Conservation (phyloP, 768 basidiomycete species). For the Russula vinacea region DNA sequence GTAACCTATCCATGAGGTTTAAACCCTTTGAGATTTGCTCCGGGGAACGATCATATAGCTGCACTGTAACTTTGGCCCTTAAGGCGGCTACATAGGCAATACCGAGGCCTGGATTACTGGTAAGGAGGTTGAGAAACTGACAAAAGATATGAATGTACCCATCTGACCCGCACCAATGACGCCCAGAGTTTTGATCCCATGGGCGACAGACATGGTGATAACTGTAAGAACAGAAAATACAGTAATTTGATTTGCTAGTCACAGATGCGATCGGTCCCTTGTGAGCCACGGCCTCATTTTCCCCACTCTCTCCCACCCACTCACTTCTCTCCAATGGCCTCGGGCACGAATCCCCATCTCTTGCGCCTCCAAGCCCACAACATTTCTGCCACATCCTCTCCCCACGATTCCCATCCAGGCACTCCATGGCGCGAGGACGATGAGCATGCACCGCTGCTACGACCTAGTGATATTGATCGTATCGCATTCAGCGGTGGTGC, state of each 20-base stretch:
- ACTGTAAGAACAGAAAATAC: not conserved
- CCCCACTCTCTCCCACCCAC: too few relatives aligned
- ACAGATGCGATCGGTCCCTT: not conserved
- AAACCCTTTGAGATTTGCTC: constrained; percentile 74
- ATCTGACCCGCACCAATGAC: constrained; percentile 84
- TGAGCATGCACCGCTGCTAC: constrained; percentile 20
- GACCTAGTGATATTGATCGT: constrained; percentile 21
- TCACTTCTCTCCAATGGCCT: constrained; percentile 5
- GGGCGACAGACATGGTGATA: constrained; percentile 53
- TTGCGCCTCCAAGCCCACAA: not conserved
- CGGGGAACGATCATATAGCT: constrained; percentile 76
- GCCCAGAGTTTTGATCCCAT: constrained; percentile 72
- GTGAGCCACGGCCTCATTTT: not conserved
- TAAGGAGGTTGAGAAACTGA: not conserved
- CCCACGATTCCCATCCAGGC: constrained; percentile 8
- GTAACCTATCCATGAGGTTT: constrained; percentile 70
- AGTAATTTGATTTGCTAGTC: not conserved
- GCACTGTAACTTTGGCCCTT: constrained; percentile 80
- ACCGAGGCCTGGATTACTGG: constrained; percentile 57
- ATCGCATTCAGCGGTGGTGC: not conserved
- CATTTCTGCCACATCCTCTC: not conserved
- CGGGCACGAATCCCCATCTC: not conserved
- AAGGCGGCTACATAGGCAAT: constrained; percentile 87
- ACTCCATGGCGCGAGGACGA: constrained; percentile 22
- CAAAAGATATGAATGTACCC: constrained; percentile 37